phyloP scores from a whole-genome alignment of 2,329 filamentous ascomycete species.

The Calonectria multiphialidica region DNA sequence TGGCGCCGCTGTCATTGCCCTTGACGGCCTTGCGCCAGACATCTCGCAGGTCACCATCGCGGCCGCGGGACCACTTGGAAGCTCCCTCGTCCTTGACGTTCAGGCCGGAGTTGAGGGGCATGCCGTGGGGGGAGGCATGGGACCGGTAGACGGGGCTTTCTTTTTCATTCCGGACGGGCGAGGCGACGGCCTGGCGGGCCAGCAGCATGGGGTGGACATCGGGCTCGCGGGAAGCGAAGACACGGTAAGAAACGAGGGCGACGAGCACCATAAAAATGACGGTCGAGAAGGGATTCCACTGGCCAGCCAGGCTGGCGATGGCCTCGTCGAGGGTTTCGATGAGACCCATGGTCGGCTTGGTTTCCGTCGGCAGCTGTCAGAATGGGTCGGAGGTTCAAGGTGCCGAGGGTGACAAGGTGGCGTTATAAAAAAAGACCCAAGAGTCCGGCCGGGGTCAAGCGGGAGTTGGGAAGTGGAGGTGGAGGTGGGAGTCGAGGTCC shows the following conservation, averaged over 20 bases:
- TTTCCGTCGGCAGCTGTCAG: constrained; percentile 5
- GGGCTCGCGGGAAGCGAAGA: constrained; percentile 81
- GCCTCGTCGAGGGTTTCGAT: constrained; percentile 77
- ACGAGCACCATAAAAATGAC: constrained; percentile 74
- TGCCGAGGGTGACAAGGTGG: not conserved
- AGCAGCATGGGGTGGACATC: constrained; percentile 94
- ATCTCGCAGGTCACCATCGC: constrained; percentile 91
- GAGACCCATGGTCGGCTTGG: constrained; percentile 52
- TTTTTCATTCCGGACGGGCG: constrained; percentile 83
- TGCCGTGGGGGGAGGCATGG: constrained; percentile 87
- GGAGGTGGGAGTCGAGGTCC: not conserved
- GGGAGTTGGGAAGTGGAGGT: not conserved
- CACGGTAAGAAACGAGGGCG: constrained; percentile 76
- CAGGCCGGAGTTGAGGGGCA: constrained; percentile 80
- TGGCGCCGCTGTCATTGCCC: constrained; percentile 74
- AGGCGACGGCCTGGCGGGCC: constrained; percentile 83
- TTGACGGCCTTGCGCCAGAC: constrained; percentile 83
- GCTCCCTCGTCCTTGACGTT: constrained; percentile 85
- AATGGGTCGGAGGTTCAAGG: not conserved
- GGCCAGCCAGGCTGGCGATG: constrained; percentile 76
- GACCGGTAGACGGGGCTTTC: constrained; percentile 90
- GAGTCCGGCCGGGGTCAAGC: not conserved
- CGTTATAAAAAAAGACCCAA: not conserved
- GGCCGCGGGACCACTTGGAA: constrained; percentile 85
- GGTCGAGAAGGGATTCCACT: constrained; percentile 88